Percentiles rank a stretch among this genome's conserved stretches.
phyloP scores from a whole-genome alignment of 73 alveolate species.

The Tetrahymena malaccensis region DNA sequence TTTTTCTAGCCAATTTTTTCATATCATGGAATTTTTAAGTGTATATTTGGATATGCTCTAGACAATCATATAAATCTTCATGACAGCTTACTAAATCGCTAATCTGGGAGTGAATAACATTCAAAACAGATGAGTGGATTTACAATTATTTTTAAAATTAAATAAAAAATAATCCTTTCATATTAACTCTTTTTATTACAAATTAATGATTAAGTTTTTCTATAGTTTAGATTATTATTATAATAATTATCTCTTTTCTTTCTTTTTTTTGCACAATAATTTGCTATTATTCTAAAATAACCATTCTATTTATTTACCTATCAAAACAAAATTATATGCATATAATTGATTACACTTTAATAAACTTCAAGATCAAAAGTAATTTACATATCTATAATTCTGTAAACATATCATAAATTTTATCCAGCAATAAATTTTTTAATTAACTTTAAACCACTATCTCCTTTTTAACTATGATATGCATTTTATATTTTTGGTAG shows the following conservation, averaged over 20 bases:
- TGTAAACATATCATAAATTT: too few species aligned
- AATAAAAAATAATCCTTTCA: not conserved
- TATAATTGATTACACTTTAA: too few species aligned
- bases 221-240: not conserved
- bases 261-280: not conserved
- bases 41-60: not conserved
- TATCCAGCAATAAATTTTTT: too few species aligned
- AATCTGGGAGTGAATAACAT: not conserved
- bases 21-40: not conserved
- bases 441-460: too few species aligned
- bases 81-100: not conserved
- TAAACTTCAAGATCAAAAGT: too few species aligned
- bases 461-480: too few species aligned
- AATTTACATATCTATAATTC: too few species aligned
- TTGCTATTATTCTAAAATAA: too few species aligned
- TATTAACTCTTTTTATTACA: not conserved
- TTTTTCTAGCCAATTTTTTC: not conserved
- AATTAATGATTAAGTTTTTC: not conserved
- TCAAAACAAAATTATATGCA: too few species aligned
- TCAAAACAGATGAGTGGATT: not conserved
- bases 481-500: too few species aligned
- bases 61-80: not conserved
- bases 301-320: not conserved
- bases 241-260: not conserved
- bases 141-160: not conserved